phyloP scores from a whole-genome alignment of 2,329 filamentous ascomycete species.

The Trichophyton mentagrophytes region DNA sequence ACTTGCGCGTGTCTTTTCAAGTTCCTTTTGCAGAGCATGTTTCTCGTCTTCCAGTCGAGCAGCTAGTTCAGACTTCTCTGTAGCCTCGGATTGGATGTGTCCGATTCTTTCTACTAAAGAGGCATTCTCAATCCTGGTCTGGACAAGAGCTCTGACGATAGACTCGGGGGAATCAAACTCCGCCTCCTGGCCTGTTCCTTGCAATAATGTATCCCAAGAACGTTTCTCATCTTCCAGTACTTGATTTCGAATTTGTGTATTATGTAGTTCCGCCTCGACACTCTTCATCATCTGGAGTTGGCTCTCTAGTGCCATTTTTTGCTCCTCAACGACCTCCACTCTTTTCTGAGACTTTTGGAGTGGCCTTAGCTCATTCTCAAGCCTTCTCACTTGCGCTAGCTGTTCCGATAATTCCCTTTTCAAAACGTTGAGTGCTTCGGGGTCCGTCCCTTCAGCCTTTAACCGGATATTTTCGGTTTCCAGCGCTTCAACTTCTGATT shows the following conservation, averaged over 20 bases:
- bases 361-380: conserved; percentile 76
- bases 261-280: conserved; percentile 62
- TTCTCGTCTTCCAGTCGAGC: conserved; percentile 60
- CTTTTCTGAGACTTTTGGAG: conserved; percentile 70
- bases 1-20: conserved; percentile 54
- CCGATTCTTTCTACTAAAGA: conserved; percentile 72
- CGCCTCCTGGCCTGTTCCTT: conserved; percentile 48
- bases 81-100: conserved; percentile 61
- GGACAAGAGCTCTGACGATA: conserved; percentile 69
- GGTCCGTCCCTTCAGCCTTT: conserved; percentile 76
- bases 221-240: conserved; percentile 76
- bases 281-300: conserved; percentile 62
- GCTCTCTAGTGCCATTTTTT: conserved; percentile 72
- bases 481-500: conserved; percentile 57
- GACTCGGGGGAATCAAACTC: conserved; percentile 83
- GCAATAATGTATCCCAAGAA: conserved; percentile 76
- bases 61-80: conserved; percentile 64
- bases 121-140: conserved; percentile 67
- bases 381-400: conserved; percentile 72
- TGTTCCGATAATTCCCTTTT: conserved; percentile 83
- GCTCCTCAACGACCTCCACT: conserved; percentile 89
- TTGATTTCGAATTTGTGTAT: conserved; percentile 69
- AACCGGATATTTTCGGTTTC: conserved; percentile 73
- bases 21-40: conserved; percentile 48
- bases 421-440: conserved; percentile 72